Percentiles rank a stretch among this genome's conserved stretches.
Evolutionary conservation across 805 yeast species (phyloP).

Genomic region (Debaryomyces hansenii): DNA sequence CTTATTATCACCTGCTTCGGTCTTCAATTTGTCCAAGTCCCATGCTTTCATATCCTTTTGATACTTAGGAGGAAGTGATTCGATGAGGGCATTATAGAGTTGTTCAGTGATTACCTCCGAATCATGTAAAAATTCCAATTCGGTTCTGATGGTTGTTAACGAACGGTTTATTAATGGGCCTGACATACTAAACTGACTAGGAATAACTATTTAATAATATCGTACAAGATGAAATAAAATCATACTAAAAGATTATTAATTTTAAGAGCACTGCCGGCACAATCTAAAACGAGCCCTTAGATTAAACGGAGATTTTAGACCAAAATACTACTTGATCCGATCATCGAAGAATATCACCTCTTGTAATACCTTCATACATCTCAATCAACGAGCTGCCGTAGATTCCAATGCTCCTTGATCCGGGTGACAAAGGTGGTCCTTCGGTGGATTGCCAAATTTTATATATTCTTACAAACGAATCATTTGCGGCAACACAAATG

Average conservation of each 20-base stretch:
- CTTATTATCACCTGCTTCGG: neutral
- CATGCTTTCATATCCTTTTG: conserved; percentile 50
- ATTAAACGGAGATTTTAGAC: no score
- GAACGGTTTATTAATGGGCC: conserved; percentile 75
- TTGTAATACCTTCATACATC: conserved; percentile 52
- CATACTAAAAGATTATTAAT: neutral
- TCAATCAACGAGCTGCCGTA: conserved; percentile 39
- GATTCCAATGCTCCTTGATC: conserved; percentile 27
- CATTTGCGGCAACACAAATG: conserved; percentile 75
- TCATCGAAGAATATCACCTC: conserved; percentile 23
- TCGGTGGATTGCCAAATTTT: conserved; percentile 58
- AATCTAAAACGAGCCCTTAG: neutral
- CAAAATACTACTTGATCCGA: neutral
- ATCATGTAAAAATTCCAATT: conserved; percentile 75
- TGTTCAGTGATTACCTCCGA: conserved; percentile 66
- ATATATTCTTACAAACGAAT: conserved; percentile 74
- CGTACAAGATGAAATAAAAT: no score
- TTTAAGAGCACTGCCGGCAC: neutral
- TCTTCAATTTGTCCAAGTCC: conserved; percentile 35
- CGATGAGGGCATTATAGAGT: conserved; percentile 50
- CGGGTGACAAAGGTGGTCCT: conserved; percentile 29
- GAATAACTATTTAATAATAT: no score
- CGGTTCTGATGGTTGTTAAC: conserved; percentile 70
- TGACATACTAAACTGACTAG: conserved; percentile 26
- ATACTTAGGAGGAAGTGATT: conserved; percentile 58